phyloP scores from a whole-genome alignment of 2,329 filamentous ascomycete species.

The Trichophyton benhamiae region DNA sequence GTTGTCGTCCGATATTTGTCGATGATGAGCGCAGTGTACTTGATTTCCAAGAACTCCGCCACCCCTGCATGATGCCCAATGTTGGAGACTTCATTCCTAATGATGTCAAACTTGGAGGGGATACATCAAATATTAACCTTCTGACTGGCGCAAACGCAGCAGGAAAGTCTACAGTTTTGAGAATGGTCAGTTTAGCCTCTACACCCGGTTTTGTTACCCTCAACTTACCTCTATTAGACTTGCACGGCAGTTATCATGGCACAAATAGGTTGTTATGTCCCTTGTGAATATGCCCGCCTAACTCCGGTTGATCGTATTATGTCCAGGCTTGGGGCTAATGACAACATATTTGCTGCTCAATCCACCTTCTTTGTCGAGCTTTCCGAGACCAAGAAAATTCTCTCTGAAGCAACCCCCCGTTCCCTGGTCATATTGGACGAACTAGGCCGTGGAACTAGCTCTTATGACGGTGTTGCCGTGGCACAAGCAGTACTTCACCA shows the following conservation, averaged over 20 bases:
- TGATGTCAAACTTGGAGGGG: constrained; percentile 74
- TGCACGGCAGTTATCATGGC: constrained; percentile 96
- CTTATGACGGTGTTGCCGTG: constrained; percentile 92
- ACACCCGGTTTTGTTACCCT: neutral
- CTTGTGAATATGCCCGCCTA: constrained; percentile 65
- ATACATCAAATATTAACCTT: constrained; percentile 69
- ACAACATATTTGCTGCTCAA: constrained; percentile 97
- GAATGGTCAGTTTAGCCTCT: constrained; percentile 55
- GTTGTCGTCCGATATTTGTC: constrained; percentile 78
- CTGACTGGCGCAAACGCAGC: constrained; percentile 94
- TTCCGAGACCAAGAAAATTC: constrained; percentile 94
- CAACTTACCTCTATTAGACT: constrained; percentile 42
- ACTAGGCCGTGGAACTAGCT: constrained; percentile 84
- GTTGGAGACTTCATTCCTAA: constrained; percentile 96
- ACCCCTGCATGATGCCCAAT: constrained; percentile 84
- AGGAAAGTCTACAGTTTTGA: constrained; percentile 88
- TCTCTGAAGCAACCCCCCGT: constrained; percentile 82
- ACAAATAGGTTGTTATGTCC: constrained; percentile 87
- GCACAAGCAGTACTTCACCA: constrained; percentile 97
- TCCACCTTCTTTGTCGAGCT: constrained; percentile 98
- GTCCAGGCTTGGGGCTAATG: constrained; percentile 92
- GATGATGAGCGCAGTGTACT: constrained; percentile 73
- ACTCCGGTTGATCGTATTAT: constrained; percentile 96
- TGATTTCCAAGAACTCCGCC: constrained; percentile 84
- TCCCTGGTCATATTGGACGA: constrained; percentile 96